phyloP scores from a whole-genome alignment of 225 moss, liverwort and hornwort species.

The Physcomitrellopsis africana region DNA sequence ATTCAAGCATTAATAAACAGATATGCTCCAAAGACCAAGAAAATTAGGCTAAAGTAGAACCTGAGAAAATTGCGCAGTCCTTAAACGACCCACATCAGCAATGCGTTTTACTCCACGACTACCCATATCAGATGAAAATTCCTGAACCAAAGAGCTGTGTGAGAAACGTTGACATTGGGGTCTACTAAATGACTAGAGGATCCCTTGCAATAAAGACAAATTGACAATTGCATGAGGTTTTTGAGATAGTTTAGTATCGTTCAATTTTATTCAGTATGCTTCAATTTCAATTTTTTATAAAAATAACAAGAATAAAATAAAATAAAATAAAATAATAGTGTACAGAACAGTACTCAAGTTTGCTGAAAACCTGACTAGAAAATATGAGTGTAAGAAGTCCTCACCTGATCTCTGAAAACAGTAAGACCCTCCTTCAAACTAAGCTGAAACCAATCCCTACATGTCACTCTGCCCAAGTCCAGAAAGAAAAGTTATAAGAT shows the following conservation, averaged over 20 bases:
- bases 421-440: slow-evolving; percentile 97
- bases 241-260: not conserved
- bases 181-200: not conserved
- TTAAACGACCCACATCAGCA: slow-evolving; percentile 78
- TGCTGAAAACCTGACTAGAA: not conserved
- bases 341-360: not conserved
- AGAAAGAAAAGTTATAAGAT: slow-evolving; percentile 15
- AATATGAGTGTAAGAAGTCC: not conserved
- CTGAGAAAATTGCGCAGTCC: slow-evolving; percentile 89
- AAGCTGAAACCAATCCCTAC: slow-evolving; percentile 98
- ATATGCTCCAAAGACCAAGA: not conserved
- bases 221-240: not conserved
- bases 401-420: slow-evolving; percentile 93
- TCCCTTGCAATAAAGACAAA: not conserved
- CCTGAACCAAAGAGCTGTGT: slow-evolving; percentile 45
- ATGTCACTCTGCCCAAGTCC: slow-evolving; percentile 72
- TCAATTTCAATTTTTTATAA: no score
- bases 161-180: not conserved
- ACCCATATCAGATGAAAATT: slow-evolving; percentile 98
- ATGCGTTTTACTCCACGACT: slow-evolving; percentile 97
- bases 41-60: slow-evolving; percentile 21
- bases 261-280: no score
- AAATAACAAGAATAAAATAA: no score
- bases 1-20: not conserved
- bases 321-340: no score